Percentiles rank a stretch among this genome's conserved stretches.
Conservation (phyloP, 2,329 filamentous ascomycete species). For the Emergomyces pasteurianus region DNA sequence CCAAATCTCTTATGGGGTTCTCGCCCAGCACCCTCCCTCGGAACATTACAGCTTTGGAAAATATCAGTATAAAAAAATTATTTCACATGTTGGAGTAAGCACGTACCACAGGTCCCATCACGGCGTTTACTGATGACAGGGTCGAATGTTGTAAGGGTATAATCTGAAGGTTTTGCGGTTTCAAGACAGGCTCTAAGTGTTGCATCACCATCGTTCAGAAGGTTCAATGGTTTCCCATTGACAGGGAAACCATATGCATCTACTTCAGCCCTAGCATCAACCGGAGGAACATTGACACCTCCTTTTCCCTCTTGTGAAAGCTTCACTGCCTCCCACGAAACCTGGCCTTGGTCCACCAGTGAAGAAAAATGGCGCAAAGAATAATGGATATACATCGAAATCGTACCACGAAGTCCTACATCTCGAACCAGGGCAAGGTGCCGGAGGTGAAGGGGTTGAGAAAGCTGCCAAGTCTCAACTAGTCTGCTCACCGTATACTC, state of each 20-base stretch:
- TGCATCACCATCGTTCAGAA: slow-evolving; percentile 31
- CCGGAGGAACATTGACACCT: slow-evolving; percentile 15
- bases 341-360: slow-evolving; percentile 39
- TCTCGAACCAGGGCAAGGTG: slow-evolving; percentile 47
- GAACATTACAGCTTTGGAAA: background rate
- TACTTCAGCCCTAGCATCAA: slow-evolving; percentile 23
- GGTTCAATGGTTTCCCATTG: slow-evolving; percentile 20
- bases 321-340: slow-evolving; percentile 44
- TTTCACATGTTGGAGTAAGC: background rate
- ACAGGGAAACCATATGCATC: slow-evolving; percentile 40
- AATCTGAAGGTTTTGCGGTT: slow-evolving; percentile 21
- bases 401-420: slow-evolving; percentile 35
- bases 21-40: background rate
- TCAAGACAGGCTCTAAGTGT: slow-evolving; percentile 32
- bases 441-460: slow-evolving; percentile 46
- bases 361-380: slow-evolving; percentile 41
- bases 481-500: slow-evolving; percentile 42
- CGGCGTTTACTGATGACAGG: slow-evolving; percentile 17
- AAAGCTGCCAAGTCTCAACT: slow-evolving; percentile 44
- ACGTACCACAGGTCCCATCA: slow-evolving; percentile 24
- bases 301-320: slow-evolving; percentile 19
- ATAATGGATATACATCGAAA: slow-evolving; percentile 44
- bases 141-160: slow-evolving; percentile 25
- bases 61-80: slow-evolving; percentile 7
- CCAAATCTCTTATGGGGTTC: background rate